phyloP scores from a whole-genome alignment of 1,139 yeast species.

The Blastobotrys arbuscula region DNA sequence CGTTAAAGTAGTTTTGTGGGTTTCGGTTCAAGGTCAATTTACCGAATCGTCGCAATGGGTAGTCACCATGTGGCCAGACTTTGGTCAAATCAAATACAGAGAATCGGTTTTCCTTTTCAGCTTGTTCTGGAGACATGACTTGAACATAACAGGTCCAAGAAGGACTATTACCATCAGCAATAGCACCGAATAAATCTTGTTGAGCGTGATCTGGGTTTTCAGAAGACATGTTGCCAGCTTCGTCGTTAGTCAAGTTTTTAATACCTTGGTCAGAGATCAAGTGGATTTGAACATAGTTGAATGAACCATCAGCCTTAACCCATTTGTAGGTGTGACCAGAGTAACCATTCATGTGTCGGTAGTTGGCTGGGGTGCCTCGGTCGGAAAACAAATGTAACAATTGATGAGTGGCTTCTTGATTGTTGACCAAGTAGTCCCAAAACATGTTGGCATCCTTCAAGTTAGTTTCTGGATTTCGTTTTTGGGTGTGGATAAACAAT shows the following conservation, averaged over 20 bases:
- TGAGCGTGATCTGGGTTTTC: conserved; percentile 60
- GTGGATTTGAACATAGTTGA: conserved; percentile 65
- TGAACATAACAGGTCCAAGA: conserved; percentile 64
- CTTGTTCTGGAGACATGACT: conserved; percentile 68
- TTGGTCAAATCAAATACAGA: conserved; percentile 68
- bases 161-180: conserved; percentile 56
- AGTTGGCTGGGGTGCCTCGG: conserved; percentile 66
- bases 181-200: conserved; percentile 51
- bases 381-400: conserved; percentile 60
- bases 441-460: conserved; percentile 64
- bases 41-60: conserved; percentile 72
- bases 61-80: conserved; percentile 75
- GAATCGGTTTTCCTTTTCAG: conserved; percentile 42
- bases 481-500: conserved; percentile 83
- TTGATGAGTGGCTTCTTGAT: conserved; percentile 61
- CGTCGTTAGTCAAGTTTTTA: conserved; percentile 50
- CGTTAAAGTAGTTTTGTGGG: conserved; percentile 75
- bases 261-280: conserved; percentile 57
- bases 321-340: conserved; percentile 75
- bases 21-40: conserved; percentile 63
- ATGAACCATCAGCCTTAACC: conserved; percentile 56
- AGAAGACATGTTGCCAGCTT: conserved; percentile 52
- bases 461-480: conserved; percentile 80
- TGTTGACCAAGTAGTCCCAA: conserved; percentile 65
- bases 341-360: conserved; percentile 66